These are phyloP conservation scores for Clausena lansium DNA, from an alignment of 345 rosid species.

Conservation along the genomic window DNA sequence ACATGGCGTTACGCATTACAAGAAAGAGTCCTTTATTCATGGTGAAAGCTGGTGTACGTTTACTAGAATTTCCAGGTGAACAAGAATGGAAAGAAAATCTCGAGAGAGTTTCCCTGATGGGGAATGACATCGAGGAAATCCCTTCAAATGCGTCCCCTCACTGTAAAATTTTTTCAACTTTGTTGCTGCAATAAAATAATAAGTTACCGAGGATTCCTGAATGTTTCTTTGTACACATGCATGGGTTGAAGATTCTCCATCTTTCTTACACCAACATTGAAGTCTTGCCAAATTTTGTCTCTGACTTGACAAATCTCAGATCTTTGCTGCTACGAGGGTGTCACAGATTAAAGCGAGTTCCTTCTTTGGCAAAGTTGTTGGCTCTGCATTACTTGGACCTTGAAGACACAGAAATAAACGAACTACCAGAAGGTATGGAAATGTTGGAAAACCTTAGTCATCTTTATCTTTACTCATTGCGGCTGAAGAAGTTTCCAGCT, in stretches of 20 bases:
- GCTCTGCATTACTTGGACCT: neutral
- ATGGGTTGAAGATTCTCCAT: neutral
- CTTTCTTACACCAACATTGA: too few species aligned
- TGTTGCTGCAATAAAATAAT: neutral
- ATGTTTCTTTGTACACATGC: slow-evolving; percentile 9
- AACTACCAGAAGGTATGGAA: neutral
- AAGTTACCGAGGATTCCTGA: neutral
- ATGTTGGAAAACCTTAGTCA: neutral
- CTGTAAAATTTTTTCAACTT: too few species aligned
- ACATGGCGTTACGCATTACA: neutral
- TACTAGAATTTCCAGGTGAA: neutral
- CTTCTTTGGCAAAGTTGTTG: neutral
- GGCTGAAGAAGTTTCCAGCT: neutral
- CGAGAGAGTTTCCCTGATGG: too few species aligned
- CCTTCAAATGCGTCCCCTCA: too few species aligned
- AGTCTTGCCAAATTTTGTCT: too few species aligned
- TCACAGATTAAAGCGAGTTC: fast-evolving
- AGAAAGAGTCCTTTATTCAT: neutral
- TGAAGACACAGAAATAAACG: neutral
- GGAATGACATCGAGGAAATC: too few species aligned
- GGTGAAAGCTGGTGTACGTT: neutral
- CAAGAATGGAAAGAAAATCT: too few species aligned
- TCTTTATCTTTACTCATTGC: neutral
- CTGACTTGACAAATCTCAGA: neutral
- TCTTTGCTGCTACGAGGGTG: neutral